Conservation (phyloP, 768 basidiomycete species). For the Agrocybe chaxingu region DNA sequence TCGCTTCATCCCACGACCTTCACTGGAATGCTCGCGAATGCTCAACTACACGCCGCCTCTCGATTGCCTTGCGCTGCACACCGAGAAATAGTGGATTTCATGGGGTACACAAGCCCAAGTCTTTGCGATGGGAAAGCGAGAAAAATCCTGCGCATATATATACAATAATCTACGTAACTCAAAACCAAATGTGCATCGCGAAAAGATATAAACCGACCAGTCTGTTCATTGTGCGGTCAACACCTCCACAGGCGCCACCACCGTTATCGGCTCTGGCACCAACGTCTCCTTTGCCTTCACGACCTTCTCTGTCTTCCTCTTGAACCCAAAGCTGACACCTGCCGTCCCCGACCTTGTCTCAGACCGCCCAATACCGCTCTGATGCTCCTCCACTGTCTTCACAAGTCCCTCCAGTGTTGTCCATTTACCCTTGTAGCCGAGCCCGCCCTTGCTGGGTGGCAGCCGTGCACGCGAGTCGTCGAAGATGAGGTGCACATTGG, state of each 20-base stretch:
- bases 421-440: conserved; percentile 61
- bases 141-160: too few relatives aligned
- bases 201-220: background rate
- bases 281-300: conserved; percentile 25
- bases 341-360: conserved; percentile 39
- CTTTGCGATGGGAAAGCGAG: too few relatives aligned
- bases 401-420: conserved; percentile 57
- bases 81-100: too few relatives aligned
- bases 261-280: conserved; percentile 2
- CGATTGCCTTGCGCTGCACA: too few relatives aligned
- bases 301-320: conserved; percentile 10
- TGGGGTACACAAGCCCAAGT: too few relatives aligned
- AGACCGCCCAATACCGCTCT: conserved; percentile 19
- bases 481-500: conserved; percentile 53
- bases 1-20: too few relatives aligned
- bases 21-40: too few relatives aligned
- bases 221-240: conserved; percentile 4
- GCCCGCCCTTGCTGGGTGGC: conserved; percentile 51
- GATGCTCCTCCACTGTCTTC: conserved; percentile 50
- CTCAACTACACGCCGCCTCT: too few relatives aligned
- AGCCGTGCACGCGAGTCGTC: conserved; percentile 65
- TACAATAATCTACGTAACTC: too few relatives aligned
- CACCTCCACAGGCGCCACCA: conserved; percentile 27
- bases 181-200: too few relatives aligned
- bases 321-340: conserved; percentile 42